phyloP scores from a whole-genome alignment of 2,329 filamentous ascomycete genomes.

The Aspergillus fructus region DNA sequence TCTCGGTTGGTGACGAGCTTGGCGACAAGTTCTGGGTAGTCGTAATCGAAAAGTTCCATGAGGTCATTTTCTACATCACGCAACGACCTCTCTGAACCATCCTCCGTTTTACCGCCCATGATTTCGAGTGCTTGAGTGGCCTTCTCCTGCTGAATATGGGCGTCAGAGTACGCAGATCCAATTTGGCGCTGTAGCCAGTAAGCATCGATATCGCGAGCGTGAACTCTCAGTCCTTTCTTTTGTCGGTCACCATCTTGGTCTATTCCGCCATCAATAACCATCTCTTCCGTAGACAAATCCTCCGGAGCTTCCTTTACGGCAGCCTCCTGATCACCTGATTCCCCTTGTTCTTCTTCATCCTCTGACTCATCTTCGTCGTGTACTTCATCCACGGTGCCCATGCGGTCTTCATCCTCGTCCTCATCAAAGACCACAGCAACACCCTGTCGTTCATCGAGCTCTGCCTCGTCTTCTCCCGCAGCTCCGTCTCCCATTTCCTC shows the following conservation, averaged over 20 bases:
- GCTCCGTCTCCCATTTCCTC: conserved; percentile 76
- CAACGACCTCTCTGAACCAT: conserved; percentile 78
- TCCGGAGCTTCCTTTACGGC: conserved; percentile 42
- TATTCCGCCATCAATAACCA: conserved; percentile 74
- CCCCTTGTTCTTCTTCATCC: conserved; percentile 70
- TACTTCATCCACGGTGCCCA: conserved; percentile 77
- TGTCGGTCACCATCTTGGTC: conserved; percentile 43
- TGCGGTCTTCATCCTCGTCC: conserved; percentile 80
- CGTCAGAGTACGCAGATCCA: conserved; percentile 81
- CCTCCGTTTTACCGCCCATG: conserved; percentile 69
- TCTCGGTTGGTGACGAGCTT: conserved; percentile 89
- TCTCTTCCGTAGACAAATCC: conserved; percentile 60
- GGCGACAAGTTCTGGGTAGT: conserved; percentile 88
- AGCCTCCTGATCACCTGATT: conserved; percentile 48
- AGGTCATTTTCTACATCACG: conserved; percentile 97
- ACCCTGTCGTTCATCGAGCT: conserved; percentile 91
- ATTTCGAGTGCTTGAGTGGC: conserved; percentile 80
- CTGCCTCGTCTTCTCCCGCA: conserved; percentile 64
- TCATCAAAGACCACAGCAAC: conserved; percentile 97
- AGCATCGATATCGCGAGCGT: conserved; percentile 89
- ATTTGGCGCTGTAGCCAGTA: conserved; percentile 97
- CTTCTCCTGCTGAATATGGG: conserved; percentile 91
- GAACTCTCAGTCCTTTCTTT: conserved; percentile 58
- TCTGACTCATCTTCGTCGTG: conserved; percentile 78
- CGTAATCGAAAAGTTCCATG: conserved; percentile 97